Evolutionary conservation across 768 basidiomycete genomes (phyloP), one percentile per base, ranked within the genome.

Genomic region (Russula foetens): DNA sequence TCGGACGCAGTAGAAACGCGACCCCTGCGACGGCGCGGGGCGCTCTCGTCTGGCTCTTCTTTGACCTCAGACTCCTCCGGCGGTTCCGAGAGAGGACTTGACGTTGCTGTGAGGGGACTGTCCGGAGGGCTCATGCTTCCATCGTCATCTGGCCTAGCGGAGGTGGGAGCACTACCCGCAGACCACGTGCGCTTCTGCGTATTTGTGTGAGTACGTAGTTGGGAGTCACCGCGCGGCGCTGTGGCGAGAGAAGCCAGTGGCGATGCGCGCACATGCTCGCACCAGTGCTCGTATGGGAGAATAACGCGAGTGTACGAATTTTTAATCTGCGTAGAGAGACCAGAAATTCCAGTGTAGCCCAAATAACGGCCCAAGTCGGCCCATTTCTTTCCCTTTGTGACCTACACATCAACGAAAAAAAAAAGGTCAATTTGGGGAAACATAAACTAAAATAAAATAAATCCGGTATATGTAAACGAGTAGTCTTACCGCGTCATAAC

Each of bases 221-320:
- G 76, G 59, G 77, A 73, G 51, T 65, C 66, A 41, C 60, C 60
- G 73, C 64, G 64, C 41, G 52, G 51, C 14, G 46, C 47, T 43
- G 63, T 63, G 33, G 65, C 57, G 17, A 65, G 56, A 51, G 51
- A 71, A 17, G 79, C 77, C 54, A 79, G 64, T 14, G 86, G 82
- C 31, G 84, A 85, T 67, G 82, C 85, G 61, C 84, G 81, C 47
- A 85, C 89, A 51, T 85, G 82, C 50, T 86, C 83, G 59, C 84
- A 86, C 71, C 92, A 98, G 68, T 90, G 84, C 69, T 98, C 96
- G 68, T 92, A 99, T n/a, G 97, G 97, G 46, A 93, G 81, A 67
- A 99, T 90, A 69, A 99, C 90, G 56, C 88, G 84, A 59, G 80
- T 81, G 73, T 96, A 99, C 5, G 94, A 91, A 67, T 84, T 86